Evolutionary conservation across 345 rosid genomes (phyloP), one percentile per base, ranked within the genome.

Genomic region (Laguncularia racemosa): DNA sequence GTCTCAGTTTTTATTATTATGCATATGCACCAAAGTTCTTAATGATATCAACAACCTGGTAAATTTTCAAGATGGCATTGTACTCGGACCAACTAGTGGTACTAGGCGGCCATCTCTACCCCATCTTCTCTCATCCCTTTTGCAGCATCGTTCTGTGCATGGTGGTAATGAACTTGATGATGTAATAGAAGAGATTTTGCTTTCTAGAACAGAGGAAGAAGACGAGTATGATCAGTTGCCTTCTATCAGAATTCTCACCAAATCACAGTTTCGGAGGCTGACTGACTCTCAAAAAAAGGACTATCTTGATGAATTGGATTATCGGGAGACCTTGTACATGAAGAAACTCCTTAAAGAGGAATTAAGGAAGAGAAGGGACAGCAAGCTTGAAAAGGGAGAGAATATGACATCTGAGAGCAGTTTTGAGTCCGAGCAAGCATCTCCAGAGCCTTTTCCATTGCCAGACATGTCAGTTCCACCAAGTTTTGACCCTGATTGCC

Each of bases 171-270:
- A 77, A 74, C 76, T 69, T 23, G 81, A 80, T 56, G 68, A 67
- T 20, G 86, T 82, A 67, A 58, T 78, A 21, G 81, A 78, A 45
- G 80, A 72, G 64, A 63, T 74, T 66, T 58, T 85, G 49, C 68
- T 76, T 50, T 73, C 76, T 2, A 82, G 82, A 11, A 67, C 56
- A 43, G 88, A 81, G 21, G 86, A 79, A 73, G 95, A 82, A 56
- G 88, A 89, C 64, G 96, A 85, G 66, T 93, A 85, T 73, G 88
- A 85, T 72, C 86, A 93, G 62, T 74, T 89, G 58, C 99, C 99
- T 60, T 46, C 99, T 48, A 80, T 93, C 56, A 83, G 83, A 61
- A 75, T 87, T 71, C 77, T 93, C 65, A 79, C 86, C 52, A 93
- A 79, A 75, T 60, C 91, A 16, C 91, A 89, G 68, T 85, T 85